phyloP scores from a whole-genome alignment of 176 grass and related monocot genomes.

The Luzula sylvatica region DNA sequence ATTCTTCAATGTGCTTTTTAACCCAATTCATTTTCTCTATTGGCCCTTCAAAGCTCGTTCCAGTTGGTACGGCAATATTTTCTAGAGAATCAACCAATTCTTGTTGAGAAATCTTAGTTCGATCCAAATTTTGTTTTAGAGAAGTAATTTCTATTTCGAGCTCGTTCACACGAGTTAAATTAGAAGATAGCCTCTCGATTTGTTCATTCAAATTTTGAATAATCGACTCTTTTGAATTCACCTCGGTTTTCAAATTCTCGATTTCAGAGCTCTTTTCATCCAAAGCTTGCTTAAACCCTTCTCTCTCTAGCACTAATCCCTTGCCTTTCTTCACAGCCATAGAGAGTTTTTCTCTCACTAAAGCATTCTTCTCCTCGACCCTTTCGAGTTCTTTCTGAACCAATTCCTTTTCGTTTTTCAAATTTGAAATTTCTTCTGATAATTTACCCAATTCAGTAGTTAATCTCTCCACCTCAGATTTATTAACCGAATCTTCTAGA shows the following conservation, averaged over 20 bases:
- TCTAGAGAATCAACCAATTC: constrained; percentile 47
- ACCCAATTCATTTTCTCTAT: constrained; percentile 50
- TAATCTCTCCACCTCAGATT: constrained; percentile 29
- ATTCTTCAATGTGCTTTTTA: constrained; percentile 47
- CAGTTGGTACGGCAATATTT: constrained; percentile 42
- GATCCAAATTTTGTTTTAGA: constrained; percentile 50
- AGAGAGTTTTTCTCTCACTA: constrained; percentile 90
- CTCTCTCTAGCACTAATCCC: constrained; percentile 86
- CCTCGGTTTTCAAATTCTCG: constrained; percentile 41
- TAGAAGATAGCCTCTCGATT: constrained; percentile 38
- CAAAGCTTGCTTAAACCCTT: constrained; percentile 59
- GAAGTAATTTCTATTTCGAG: constrained; percentile 39
- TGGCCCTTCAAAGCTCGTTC: constrained; percentile 38
- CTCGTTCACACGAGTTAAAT: constrained; percentile 34
- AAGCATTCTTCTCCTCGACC: constrained; percentile 71
- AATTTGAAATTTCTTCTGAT: constrained; percentile 35
- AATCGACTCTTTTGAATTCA: constrained; percentile 43
- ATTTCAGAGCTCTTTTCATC: constrained; percentile 47
- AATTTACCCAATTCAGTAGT: constrained; percentile 37
- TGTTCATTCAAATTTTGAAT: constrained; percentile 45
- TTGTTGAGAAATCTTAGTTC: constrained; percentile 32
- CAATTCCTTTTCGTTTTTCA: constrained; percentile 69
- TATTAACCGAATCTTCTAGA: constrained; percentile 59
- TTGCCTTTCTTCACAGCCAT: constrained; percentile 99
- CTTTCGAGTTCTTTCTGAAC: constrained; percentile 67